Conservation (phyloP, 495 filamentous ascomycete species). For the Aspergillus wentii region DNA sequence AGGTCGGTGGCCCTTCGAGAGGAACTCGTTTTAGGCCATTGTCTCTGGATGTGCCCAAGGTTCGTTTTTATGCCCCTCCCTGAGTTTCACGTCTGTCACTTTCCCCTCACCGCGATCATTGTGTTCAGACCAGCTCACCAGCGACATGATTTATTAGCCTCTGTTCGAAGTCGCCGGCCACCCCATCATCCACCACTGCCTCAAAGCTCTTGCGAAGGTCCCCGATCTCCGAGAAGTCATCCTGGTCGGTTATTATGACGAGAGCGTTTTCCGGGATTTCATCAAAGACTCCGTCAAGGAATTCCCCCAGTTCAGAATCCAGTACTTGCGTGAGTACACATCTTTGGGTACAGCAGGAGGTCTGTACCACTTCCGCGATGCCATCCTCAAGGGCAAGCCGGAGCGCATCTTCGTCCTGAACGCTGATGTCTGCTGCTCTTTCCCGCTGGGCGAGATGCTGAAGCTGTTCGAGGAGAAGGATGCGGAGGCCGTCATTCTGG, state of each 20-base stretch:
- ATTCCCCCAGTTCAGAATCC: conserved; percentile 85
- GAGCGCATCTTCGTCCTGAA: conserved; percentile 97
- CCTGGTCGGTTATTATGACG: conserved; percentile 98
- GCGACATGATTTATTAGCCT: conserved; percentile 51
- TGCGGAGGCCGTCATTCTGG: conserved; percentile 95
- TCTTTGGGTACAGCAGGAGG: conserved; percentile 94
- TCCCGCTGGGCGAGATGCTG: conserved; percentile 93
- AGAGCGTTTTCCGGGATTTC: conserved; percentile 93
- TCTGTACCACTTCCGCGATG: conserved; percentile 98
- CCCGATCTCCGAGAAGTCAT: conserved; percentile 92
- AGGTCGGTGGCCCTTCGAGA: conserved; percentile 92
- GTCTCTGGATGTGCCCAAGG: conserved; percentile 96
- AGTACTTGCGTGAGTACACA: conserved; percentile 97
- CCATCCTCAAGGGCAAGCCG: conserved; percentile 92
- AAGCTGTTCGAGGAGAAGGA: conserved; percentile 90
- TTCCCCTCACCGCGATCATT: not conserved
- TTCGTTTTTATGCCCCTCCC: conserved; percentile 29
- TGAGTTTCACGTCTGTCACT: conserved; percentile 2
- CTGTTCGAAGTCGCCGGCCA: conserved; percentile 98
- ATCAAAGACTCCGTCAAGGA: conserved; percentile 83
- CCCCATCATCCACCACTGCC: conserved; percentile 95
- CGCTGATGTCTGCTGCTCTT: conserved; percentile 98
- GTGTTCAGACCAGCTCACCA: not conserved
- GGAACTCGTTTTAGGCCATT: conserved; percentile 95
- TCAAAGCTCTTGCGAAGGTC: conserved; percentile 87